These are phyloP conservation scores for Hysterium pulicare DNA, from an alignment of 2,329 filamentous ascomycete species.

Conservation along the genomic window DNA sequence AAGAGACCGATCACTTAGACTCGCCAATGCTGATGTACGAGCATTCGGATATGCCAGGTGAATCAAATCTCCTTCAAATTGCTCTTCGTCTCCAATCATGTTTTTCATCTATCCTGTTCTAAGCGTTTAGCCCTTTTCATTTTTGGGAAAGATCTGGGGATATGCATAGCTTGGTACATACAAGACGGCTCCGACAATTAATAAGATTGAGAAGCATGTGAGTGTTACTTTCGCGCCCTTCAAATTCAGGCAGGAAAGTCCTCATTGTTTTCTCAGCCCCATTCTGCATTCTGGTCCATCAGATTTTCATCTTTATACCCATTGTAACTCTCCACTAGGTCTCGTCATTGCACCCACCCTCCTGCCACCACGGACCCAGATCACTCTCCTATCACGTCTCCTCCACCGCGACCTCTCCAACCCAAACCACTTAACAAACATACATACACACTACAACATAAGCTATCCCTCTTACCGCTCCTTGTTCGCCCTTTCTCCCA, in stretches of 20 bases:
- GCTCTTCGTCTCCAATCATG: too few relatives aligned
- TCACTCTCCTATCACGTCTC: constrained; percentile 66
- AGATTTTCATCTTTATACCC: constrained; percentile 5
- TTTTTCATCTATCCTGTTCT: constrained; percentile 4
- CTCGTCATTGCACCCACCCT: constrained; percentile 74
- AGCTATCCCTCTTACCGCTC: constrained; percentile 53
- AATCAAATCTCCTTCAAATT: constrained; percentile 16
- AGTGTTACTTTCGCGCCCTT: too few relatives aligned
- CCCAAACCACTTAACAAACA: constrained; percentile 75
- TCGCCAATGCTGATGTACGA: constrained; percentile 51
- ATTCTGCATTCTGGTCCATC: neutral
- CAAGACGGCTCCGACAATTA: too few relatives aligned
- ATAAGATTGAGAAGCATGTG: too few relatives aligned
- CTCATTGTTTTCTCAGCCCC: neutral
- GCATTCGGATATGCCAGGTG: constrained; percentile 67
- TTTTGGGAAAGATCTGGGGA: too few relatives aligned
- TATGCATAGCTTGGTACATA: too few relatives aligned
- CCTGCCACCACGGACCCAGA: constrained; percentile 67
- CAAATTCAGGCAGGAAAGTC: constrained; percentile 8
- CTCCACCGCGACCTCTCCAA: constrained; percentile 75
- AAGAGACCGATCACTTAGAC: constrained; percentile 1
- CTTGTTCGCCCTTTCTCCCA: constrained; percentile 50
- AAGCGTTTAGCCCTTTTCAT: too few relatives aligned
- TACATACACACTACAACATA: constrained; percentile 78
- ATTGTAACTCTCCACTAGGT: constrained; percentile 52